These are phyloP conservation scores for Panicum hallii DNA, from an alignment of 202 grass and related monocot species.

Conservation along the genomic window DNA sequence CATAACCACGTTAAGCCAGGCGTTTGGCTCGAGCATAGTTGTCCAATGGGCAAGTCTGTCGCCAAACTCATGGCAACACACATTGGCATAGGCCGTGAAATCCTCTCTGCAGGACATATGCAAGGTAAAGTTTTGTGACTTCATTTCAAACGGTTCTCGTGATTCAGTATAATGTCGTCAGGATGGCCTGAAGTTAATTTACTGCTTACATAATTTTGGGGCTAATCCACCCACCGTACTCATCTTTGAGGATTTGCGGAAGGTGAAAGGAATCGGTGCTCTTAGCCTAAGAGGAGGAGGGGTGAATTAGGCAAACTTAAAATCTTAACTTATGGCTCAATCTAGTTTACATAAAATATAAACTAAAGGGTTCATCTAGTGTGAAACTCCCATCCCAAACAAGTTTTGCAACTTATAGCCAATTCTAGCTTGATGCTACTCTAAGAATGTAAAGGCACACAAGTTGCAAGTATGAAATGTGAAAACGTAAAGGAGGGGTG, in stretches of 20 bases:
- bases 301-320: too few relatives aligned
- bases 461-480: too few relatives aligned
- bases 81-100: slow-evolving; percentile 64
- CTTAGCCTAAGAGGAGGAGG: too few relatives aligned
- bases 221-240: slow-evolving; percentile 68
- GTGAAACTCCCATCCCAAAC: too few relatives aligned
- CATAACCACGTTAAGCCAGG: slow-evolving; percentile 39
- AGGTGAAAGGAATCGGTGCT: too few relatives aligned
- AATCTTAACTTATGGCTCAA: too few relatives aligned
- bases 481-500: too few relatives aligned
- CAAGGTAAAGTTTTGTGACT: background rate
- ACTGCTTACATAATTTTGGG: slow-evolving; percentile 53
- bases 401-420: too few relatives aligned
- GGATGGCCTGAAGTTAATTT: background rate
- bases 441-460: too few relatives aligned
- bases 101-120: slow-evolving; percentile 48
- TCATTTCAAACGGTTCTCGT: background rate
- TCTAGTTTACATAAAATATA: too few relatives aligned
- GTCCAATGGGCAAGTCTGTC: slow-evolving; percentile 69
- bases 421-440: too few relatives aligned
- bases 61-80: slow-evolving; percentile 73
- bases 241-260: slow-evolving; percentile 58
- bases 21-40: slow-evolving; percentile 59
- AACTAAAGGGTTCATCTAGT: too few relatives aligned
- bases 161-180: background rate